Percentiles rank a stretch among this genome's conserved stretches.
Evolutionary conservation across 345 rosid genomes (phyloP).

Genomic region (Zanthoxylum bungeanum): DNA sequence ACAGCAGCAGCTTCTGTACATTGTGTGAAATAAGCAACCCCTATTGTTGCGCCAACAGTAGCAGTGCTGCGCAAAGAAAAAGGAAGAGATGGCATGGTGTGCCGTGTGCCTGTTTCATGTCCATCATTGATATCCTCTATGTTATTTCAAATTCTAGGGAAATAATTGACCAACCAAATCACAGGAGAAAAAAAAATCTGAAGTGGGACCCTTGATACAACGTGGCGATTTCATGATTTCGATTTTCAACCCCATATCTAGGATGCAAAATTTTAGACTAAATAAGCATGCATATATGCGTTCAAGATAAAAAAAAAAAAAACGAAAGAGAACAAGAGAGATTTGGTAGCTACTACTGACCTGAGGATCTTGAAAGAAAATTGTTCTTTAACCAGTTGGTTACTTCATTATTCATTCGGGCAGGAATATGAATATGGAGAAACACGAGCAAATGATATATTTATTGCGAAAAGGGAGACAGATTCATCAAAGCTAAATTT

Average conservation of each 20-base stretch:
- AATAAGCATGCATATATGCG: background rate
- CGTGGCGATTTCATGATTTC: background rate
- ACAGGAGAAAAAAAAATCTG: background rate
- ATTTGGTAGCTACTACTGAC: conserved; percentile 11
- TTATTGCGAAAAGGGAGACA: background rate
- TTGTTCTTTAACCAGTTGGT: background rate
- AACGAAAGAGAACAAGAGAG: background rate
- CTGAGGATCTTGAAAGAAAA: conserved; percentile 9
- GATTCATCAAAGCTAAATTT: background rate
- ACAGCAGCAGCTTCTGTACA: no score
- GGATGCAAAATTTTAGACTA: background rate
- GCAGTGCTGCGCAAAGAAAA: no score
- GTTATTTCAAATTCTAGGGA: conserved; percentile 4
- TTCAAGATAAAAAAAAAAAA: no score
- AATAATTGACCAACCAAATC: background rate
- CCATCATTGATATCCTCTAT: no score
- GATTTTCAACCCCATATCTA: background rate
- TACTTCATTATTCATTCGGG: background rate
- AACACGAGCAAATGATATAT: no score
- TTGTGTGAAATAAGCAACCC: no score
- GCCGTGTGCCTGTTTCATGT: no score
- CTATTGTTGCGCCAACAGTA: no score
- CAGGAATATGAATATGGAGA: background rate
- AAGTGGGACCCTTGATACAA: background rate
- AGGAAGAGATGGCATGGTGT: no score